Percentiles rank a stretch among this genome's conserved stretches.
phyloP scores from a whole-genome alignment of 2,329 filamentous ascomycete genomes.

The Leptosphaerulina australis region DNA sequence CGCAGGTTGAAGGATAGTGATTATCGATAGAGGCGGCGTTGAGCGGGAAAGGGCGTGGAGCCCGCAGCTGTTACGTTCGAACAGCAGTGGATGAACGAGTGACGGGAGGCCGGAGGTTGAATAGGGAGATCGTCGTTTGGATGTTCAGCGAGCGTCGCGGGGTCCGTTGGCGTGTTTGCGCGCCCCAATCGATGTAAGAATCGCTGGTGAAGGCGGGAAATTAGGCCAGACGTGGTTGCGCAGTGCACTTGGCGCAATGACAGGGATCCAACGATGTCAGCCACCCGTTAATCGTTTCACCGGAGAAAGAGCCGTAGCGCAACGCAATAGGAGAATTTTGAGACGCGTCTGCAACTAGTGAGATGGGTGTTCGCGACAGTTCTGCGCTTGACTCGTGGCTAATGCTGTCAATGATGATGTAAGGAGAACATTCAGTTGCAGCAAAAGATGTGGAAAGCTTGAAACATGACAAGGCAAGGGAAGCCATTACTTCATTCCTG shows the following conservation, averaged over 20 bases:
- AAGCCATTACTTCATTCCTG: slow-evolving; percentile 11
- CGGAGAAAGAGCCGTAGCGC: slow-evolving; percentile 7
- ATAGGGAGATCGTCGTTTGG: slow-evolving; percentile 10
- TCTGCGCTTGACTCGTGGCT: slow-evolving; percentile 10
- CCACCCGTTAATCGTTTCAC: slow-evolving; percentile 17
- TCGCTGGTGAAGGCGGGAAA: slow-evolving; percentile 35
- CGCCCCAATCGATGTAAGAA: slow-evolving; percentile 39
- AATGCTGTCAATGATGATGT: slow-evolving; percentile 11
- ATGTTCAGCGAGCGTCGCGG: slow-evolving; percentile 14
- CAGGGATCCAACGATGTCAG: slow-evolving; percentile 19
- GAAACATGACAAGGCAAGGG: slow-evolving; percentile 23
- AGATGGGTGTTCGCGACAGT: slow-evolving; percentile 1
- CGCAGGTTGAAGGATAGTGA: slow-evolving; percentile 20
- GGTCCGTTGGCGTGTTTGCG: slow-evolving; percentile 26
- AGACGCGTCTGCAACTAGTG: slow-evolving; percentile 2
- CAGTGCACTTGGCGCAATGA: slow-evolving; percentile 41
- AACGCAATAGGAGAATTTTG: slow-evolving; percentile 2
- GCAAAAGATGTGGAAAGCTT: slow-evolving; percentile 8
- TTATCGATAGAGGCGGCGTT: slow-evolving; percentile 30
- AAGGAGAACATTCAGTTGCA: slow-evolving; percentile 2
- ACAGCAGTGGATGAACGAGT: slow-evolving; percentile 27
- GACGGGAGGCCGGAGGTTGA: slow-evolving; percentile 14
- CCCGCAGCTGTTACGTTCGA: slow-evolving; percentile 21
- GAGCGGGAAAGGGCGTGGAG: slow-evolving; percentile 26
- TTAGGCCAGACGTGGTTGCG: slow-evolving; percentile 22